Base-by-base conservation (phyloP, 371 early-diverging fungal species). In the Lichtheimia corymbifera region DNA sequence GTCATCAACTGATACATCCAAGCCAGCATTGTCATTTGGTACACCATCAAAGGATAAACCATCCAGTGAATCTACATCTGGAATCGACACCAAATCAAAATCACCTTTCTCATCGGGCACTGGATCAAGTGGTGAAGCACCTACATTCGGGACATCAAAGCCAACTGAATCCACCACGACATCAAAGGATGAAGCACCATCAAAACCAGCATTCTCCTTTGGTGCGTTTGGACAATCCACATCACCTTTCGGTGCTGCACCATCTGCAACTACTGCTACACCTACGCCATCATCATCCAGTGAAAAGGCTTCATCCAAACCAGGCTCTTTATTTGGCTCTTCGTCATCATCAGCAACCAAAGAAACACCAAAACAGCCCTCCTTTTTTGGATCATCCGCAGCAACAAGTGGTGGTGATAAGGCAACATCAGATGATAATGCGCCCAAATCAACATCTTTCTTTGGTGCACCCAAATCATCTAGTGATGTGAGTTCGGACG, bases 21-120 rank as follows among this genome's bases (percentile, higher is more conserved):
- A 20, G 53, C 53, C 20, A 53, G 30, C 13, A 17, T 53, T 53
- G 2, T 17, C 53, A 14, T 53, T 53, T 53, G 53, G 35, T 25
- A 14, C 53, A 3, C 53, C 53, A 25, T 24, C 35, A 35, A 15
- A 25, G 53, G 25, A 18, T 0, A 25, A 4, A 11, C 11, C 35
- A 35, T 35, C 35, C 35, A 35, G 1, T 35, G 35, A 35, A 35
- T 35, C 35, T 9, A 35, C 35, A 35, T 9, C 35, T 2, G 27
- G 25, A 14, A 24, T 30, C 9, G 25, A 28, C 11, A 35, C 35
- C 35, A 35, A n/a, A n/a, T 47, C 47, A n/a, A 47, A n/a, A 6
- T 18, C 47, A 7, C n/a, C 52, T 4, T 55, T 52, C 27, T 52
- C 52, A 7, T 52, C 25, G 22, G 52, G 27, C 20, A 18, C 52